Percentiles rank a stretch among this genome's conserved stretches.
These are phyloP conservation scores for Lepiota venenata DNA, from an alignment of 768 basidiomycete species.

Conservation along the genomic window DNA sequence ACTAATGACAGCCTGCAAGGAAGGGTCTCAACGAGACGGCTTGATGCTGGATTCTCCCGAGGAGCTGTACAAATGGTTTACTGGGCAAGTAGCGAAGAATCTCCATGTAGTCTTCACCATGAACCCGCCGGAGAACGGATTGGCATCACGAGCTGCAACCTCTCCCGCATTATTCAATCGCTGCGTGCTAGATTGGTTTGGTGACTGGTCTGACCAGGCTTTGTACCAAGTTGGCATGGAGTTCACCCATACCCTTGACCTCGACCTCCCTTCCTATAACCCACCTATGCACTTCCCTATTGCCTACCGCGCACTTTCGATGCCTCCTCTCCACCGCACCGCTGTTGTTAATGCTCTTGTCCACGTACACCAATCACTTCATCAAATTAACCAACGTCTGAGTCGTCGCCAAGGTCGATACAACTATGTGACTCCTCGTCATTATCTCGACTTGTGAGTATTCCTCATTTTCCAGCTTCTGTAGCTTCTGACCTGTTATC, in stretches of 20 bases:
- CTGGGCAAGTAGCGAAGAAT: slow-evolving; percentile 96
- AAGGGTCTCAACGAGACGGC: slow-evolving; percentile 98
- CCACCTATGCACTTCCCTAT: slow-evolving; percentile 86
- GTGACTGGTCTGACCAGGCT: slow-evolving; percentile 98
- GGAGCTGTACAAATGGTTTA: slow-evolving; percentile 98
- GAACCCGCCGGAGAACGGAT: slow-evolving; percentile 96
- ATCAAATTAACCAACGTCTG: slow-evolving; percentile 85
- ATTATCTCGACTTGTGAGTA: slow-evolving; percentile 97
- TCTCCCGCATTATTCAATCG: slow-evolving; percentile 98
- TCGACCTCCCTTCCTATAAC: slow-evolving; percentile 80
- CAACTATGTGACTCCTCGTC: slow-evolving; percentile 95
- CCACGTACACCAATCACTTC: slow-evolving; percentile 84
- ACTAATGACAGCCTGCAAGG: slow-evolving; percentile 98
- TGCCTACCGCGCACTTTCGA: slow-evolving; percentile 75
- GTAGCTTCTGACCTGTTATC: slow-evolving; percentile 6
- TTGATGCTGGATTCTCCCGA: slow-evolving; percentile 98
- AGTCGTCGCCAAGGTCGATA: slow-evolving; percentile 93
- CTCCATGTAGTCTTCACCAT: slow-evolving; percentile 99
- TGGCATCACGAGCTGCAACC: slow-evolving; percentile 94
- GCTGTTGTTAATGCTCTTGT: slow-evolving; percentile 95
- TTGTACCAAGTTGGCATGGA: slow-evolving; percentile 98
- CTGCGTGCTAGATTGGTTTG: slow-evolving; percentile 99
- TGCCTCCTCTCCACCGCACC: slow-evolving; percentile 87
- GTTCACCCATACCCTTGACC: slow-evolving; percentile 91
- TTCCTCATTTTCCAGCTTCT: slow-evolving; percentile 9